Conservation (phyloP, 129 eudicot species). For the Tagetes patula region DNA sequence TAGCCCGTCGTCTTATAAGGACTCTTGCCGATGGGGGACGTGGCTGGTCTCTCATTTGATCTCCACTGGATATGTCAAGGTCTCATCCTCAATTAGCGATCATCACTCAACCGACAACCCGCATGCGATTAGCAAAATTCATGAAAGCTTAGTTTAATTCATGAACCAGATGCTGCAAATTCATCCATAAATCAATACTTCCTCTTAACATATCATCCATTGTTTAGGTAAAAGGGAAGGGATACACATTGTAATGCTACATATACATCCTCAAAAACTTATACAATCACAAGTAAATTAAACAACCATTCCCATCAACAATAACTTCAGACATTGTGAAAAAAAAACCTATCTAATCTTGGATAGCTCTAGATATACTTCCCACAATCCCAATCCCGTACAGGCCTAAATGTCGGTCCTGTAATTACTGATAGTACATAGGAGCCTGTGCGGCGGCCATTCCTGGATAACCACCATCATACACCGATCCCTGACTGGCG, state of each 20-base stretch:
- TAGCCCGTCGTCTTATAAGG: no score
- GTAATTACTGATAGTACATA: conserved; percentile 59
- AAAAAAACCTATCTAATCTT: conserved; percentile 7
- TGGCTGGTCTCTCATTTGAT: no score
- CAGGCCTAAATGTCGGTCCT: not conserved
- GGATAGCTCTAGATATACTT: not conserved
- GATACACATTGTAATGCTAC: conserved; percentile 20
- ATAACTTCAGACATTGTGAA: conserved; percentile 2
- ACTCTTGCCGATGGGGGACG: no score
- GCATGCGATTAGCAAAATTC: no score
- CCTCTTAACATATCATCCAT: not conserved
- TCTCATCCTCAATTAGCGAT: no score
- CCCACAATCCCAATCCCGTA: not conserved
- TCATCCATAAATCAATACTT: not conserved
- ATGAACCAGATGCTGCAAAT: no score
- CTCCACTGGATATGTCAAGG: no score
- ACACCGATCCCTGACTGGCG: conserved; percentile 50
- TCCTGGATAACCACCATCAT: conserved; percentile 65
- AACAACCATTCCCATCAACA: conserved; percentile 20
- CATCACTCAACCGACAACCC: no score
- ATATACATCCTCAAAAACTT: conserved; percentile 30
- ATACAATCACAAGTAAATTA: conserved; percentile 8
- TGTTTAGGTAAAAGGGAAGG: not conserved
- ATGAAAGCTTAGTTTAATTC: no score
- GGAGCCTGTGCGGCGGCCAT: conserved; percentile 61